These are phyloP conservation scores for Beta corolliflora DNA, from an alignment of 179 eudicot species.

Conservation along the genomic window DNA sequence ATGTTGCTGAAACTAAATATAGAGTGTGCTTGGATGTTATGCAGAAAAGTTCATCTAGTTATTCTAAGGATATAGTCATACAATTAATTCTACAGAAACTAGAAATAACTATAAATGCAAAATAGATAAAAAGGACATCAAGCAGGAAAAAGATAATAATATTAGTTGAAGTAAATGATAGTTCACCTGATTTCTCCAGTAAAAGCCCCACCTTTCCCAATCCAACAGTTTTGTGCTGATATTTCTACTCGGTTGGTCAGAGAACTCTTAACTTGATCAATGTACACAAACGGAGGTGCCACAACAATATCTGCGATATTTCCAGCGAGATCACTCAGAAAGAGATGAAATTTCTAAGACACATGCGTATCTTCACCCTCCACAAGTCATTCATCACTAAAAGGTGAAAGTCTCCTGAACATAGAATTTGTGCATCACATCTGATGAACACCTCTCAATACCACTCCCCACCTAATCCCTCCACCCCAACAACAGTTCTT, in stretches of 20 bases:
- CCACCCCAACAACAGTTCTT: too few relatives aligned
- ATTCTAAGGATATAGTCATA: not conserved
- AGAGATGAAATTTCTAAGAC: not conserved
- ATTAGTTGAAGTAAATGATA: not conserved
- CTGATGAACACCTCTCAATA: not conserved
- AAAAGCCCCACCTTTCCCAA: constrained; percentile 95
- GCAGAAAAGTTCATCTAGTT: not conserved
- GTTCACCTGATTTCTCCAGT: constrained; percentile 96
- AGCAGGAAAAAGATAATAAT: not conserved
- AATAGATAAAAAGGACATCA: not conserved
- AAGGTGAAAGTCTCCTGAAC: not conserved
- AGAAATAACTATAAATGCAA: not conserved
- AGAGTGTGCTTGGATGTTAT: not conserved
- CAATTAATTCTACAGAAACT: not conserved
- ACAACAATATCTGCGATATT: constrained; percentile 85
- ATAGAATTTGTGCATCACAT: not conserved
- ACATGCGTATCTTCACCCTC: not conserved
- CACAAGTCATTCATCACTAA: too few relatives aligned
- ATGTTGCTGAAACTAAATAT: not conserved
- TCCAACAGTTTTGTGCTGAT: constrained; percentile 97
- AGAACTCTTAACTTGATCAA: constrained; percentile 87
- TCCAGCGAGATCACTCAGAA: not conserved
- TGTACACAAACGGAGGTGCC: constrained; percentile 88
- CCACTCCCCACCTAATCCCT: too few relatives aligned
- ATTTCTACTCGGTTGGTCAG: constrained; percentile 76